Percentiles rank a stretch among this genome's conserved stretches.
Conservation (phyloP, 768 basidiomycete species). For the Pleurotus ostreatus region DNA sequence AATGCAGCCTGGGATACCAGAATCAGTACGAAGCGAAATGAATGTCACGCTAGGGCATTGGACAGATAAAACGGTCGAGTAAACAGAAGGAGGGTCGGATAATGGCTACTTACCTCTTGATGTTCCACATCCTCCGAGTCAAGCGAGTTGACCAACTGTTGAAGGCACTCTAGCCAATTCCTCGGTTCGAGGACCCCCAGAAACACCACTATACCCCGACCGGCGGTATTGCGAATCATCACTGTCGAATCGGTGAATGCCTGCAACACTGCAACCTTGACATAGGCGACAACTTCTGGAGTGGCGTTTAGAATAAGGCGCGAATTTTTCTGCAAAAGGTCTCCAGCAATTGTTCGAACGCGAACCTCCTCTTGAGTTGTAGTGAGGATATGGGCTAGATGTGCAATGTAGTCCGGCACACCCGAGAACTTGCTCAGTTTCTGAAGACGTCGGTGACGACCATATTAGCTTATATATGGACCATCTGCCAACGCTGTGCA, state of each 20-base stretch:
- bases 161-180: constrained; percentile 94
- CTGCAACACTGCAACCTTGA: constrained; percentile 71
- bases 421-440: constrained; percentile 86
- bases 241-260: constrained; percentile 78
- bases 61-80: neutral
- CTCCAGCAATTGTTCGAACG: constrained; percentile 92
- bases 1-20: constrained; percentile 67
- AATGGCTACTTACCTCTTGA: constrained; percentile 70
- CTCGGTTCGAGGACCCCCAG: constrained; percentile 84
- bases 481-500: neutral
- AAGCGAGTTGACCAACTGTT: constrained; percentile 75
- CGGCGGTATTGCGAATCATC: constrained; percentile 92
- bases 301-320: constrained; percentile 67
- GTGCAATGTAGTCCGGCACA: constrained; percentile 91
- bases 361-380: constrained; percentile 84
- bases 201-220: constrained; percentile 88
- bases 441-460: constrained; percentile 29
- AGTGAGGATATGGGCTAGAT: constrained; percentile 91
- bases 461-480: no score
- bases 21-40: constrained; percentile 13
- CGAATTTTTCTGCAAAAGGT: constrained; percentile 95
- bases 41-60: constrained; percentile 10
- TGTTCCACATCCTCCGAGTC: constrained; percentile 70
- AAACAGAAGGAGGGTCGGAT: neutral
- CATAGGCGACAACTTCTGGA: constrained; percentile 63